Conservation (phyloP, 164 flowering plant genomes). For the Annona cherimola region DNA sequence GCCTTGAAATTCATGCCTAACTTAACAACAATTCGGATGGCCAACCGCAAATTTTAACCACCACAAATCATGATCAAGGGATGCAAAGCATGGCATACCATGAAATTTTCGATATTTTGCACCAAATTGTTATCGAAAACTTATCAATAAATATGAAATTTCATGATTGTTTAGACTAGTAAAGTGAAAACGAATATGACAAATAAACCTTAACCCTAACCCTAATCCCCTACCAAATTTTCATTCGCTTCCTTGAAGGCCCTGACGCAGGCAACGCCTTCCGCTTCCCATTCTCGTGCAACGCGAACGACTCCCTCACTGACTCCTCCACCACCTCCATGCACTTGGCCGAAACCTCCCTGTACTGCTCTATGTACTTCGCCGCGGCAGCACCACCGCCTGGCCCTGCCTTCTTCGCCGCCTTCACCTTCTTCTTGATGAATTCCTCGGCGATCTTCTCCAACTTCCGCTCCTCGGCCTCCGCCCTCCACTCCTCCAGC, state of each 20-base stretch:
- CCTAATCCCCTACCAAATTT: slow-evolving; percentile 58
- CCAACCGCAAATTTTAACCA: too few relatives aligned
- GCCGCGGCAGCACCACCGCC: slow-evolving; percentile 22
- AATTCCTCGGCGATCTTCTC: slow-evolving; percentile 91
- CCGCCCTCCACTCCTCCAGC: slow-evolving; percentile 90
- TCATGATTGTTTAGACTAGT: not conserved
- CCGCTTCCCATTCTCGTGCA: slow-evolving; percentile 41
- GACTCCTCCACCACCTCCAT: slow-evolving; percentile 59
- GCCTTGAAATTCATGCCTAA: too few relatives aligned
- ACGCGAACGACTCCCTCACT: slow-evolving; percentile 24
- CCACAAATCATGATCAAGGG: too few relatives aligned
- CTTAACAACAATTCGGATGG: too few relatives aligned
- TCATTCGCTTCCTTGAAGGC: slow-evolving; percentile 46
- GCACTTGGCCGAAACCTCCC: slow-evolving; percentile 64
- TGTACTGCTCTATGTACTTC: slow-evolving; percentile 68
- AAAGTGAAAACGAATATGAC: not conserved
- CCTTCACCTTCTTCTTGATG: slow-evolving; percentile 65
- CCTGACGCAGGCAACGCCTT: slow-evolving; percentile 19
- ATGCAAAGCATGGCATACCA: too few relatives aligned
- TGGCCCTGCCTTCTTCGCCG: slow-evolving; percentile 30
- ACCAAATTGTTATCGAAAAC: not conserved
- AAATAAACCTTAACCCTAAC: not conserved
- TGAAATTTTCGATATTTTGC: too few relatives aligned
- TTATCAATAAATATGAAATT: not conserved
- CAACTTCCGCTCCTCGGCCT: slow-evolving; percentile 70